These are phyloP conservation scores for Umbelopsis sp. DNA, from an alignment of 371 early-diverging fungal genomes.

Conservation along the genomic window DNA sequence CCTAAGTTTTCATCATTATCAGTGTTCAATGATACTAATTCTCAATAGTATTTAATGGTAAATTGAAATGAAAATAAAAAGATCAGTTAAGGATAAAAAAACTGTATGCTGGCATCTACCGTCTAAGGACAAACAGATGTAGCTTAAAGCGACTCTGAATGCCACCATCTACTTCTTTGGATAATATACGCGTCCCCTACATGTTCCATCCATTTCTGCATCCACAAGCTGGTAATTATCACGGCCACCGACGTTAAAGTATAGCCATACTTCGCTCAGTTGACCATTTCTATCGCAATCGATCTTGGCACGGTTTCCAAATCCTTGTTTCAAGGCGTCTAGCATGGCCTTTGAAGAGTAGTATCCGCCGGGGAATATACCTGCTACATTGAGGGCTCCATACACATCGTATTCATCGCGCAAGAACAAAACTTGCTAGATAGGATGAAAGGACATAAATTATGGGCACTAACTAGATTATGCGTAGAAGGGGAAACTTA, in stretches of 20 bases:
- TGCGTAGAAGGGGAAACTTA: conserved; percentile 12
- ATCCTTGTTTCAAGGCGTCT: conserved; percentile 35
- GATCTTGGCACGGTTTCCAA: conserved; percentile 35
- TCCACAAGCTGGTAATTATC: conserved; percentile 40
- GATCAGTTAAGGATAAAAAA: not conserved
- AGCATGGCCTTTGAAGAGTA: conserved; percentile 38
- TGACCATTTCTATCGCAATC: conserved; percentile 35
- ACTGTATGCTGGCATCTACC: no score
- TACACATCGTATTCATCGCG: conserved; percentile 49
- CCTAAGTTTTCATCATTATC: no score
- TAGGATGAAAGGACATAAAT: not conserved
- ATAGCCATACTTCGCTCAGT: conserved; percentile 40
- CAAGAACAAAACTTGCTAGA: conserved; percentile 42
- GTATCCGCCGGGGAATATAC: conserved; percentile 43
- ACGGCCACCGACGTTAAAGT: conserved; percentile 47
- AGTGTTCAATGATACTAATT: not conserved
- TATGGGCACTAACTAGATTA: no score
- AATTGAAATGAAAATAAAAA: not conserved
- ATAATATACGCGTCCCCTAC: conserved; percentile 41
- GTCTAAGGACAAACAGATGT: no score
- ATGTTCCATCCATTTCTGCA: conserved; percentile 32
- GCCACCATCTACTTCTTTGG: conserved; percentile 34
- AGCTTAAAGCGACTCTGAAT: no score
- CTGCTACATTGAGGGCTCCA: conserved; percentile 45
- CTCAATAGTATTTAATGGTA: not conserved